A percentile compares a stretch with the other conserved stretches of the same genome.
Conservation (phyloP, 352 stramenopile species). For the Phytophthora sp. region DNA sequence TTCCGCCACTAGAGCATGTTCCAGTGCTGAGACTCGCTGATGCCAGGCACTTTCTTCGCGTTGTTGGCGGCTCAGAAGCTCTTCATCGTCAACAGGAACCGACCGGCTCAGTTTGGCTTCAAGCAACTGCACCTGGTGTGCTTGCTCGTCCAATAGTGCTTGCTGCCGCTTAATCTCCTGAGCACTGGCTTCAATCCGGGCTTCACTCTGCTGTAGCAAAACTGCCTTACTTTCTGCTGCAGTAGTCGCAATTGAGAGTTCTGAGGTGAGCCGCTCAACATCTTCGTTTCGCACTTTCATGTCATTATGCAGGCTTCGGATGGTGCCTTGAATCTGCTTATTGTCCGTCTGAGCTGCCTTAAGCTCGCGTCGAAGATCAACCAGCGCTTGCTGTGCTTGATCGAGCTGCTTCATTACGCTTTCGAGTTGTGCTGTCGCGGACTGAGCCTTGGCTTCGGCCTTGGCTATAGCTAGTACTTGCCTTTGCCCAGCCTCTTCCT, state of each 20-base stretch:
- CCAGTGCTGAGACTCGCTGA: constrained; percentile 55
- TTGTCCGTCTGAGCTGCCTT: constrained; percentile 14
- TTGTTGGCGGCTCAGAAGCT: constrained; percentile 41
- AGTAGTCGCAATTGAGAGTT: constrained; percentile 13
- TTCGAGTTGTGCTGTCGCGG: constrained; percentile 12
- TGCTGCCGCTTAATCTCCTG: constrained; percentile 47
- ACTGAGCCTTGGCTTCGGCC: constrained; percentile 2
- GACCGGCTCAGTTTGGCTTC: constrained; percentile 60
- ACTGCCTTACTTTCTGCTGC: constrained; percentile 4
- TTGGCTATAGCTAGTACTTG: constrained; percentile 21
- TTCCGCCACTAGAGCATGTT: constrained; percentile 57
- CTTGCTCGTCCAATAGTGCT: constrained; percentile 37
- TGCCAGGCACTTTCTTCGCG: constrained; percentile 67
- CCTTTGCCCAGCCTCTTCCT: constrained; percentile 24
- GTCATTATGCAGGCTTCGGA: constrained; percentile 14
- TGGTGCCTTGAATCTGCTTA: constrained; percentile 20
- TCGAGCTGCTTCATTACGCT: constrained; percentile 16
- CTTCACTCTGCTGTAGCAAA: constrained; percentile 35
- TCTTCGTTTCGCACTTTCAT: constrained; percentile 21
- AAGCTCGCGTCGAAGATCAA: constrained; percentile 4
- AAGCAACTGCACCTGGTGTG: constrained; percentile 51
- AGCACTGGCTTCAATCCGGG: constrained; percentile 12
- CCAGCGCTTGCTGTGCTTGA: constrained; percentile 10
- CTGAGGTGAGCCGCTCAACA: constrained; percentile 17
- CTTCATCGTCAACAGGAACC: constrained; percentile 56